Percentiles rank a stretch among this genome's conserved stretches.
These are phyloP conservation scores for Limnanthes douglasii DNA, from an alignment of 345 rosid species.

Conservation along the genomic window DNA sequence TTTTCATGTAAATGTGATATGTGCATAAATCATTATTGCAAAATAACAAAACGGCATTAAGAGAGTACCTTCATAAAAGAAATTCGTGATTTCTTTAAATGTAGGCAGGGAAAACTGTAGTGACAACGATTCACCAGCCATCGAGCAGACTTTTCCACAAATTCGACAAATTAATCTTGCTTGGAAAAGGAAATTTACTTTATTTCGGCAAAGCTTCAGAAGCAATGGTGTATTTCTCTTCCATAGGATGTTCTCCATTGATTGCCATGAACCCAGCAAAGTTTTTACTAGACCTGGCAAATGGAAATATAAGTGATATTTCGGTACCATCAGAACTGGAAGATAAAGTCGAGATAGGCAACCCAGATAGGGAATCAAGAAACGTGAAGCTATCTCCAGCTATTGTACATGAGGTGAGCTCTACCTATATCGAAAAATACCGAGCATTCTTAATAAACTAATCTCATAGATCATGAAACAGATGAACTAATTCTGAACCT, in stretches of 20 bases:
- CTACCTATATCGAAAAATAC: neutral
- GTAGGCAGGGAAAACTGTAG: conserved; percentile 15
- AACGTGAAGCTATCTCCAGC: conserved; percentile 63
- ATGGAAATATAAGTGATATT: conserved; percentile 15
- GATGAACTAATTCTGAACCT: too few species aligned
- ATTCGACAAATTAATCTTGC: conserved; percentile 18
- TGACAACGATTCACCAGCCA: conserved; percentile 24
- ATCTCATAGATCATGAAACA: too few species aligned
- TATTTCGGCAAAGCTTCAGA: conserved; percentile 18
- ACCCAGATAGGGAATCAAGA: conserved; percentile 24
- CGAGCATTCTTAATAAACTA: too few species aligned
- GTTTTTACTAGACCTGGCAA: conserved; percentile 19
- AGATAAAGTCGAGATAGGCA: conserved; percentile 42
- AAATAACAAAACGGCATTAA: too few species aligned
- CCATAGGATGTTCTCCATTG: conserved; percentile 16
- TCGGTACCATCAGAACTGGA: conserved; percentile 13
- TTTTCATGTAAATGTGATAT: too few species aligned
- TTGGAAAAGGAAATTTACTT: conserved; percentile 12
- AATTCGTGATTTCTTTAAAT: conserved; percentile 3
- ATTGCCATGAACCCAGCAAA: conserved; percentile 24
- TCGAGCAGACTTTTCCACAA: conserved; percentile 14
- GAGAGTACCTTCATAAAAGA: too few species aligned
- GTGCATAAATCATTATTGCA: too few species aligned
- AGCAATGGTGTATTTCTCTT: conserved; percentile 18
- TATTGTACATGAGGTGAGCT: conserved; percentile 55